These are phyloP conservation scores for Testicularia cyperi DNA, from an alignment of 1,284 basidiomycete genomes.

Conservation along the genomic window DNA sequence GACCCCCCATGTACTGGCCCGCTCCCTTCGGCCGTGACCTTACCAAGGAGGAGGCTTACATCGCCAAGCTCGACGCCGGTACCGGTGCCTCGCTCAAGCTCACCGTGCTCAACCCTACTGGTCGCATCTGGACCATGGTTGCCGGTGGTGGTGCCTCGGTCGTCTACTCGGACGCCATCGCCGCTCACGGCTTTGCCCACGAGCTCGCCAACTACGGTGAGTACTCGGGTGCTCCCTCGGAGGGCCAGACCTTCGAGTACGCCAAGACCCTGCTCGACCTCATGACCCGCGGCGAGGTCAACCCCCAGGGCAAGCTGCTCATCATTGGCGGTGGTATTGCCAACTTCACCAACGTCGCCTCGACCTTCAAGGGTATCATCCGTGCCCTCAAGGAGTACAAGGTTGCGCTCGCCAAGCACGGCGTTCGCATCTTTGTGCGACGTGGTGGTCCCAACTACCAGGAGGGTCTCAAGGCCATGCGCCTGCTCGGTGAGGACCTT, in stretches of 20 bases:
- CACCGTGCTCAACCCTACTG: conserved; percentile 90
- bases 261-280: conserved; percentile 98
- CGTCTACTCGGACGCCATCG: conserved; percentile 87
- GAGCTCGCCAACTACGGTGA: conserved; percentile 99
- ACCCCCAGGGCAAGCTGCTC: conserved; percentile 80
- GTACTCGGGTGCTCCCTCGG: conserved; percentile 97
- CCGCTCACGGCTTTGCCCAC: conserved; percentile 91
- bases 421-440: conserved; percentile 72
- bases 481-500: conserved; percentile 92
- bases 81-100: conserved; percentile 98
- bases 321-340: conserved; percentile 99
- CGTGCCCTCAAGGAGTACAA: conserved; percentile 93
- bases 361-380: conserved; percentile 99
- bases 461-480: conserved; percentile 98
- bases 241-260: conserved; percentile 98
- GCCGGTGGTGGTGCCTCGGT: conserved; percentile 79
- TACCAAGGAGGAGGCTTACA: conserved; percentile 98
- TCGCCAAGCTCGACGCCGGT: conserved; percentile 93
- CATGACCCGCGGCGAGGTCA: conserved; percentile 72
- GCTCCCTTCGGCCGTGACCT: conserved; percentile 96
- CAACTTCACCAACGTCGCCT: conserved; percentile 99
- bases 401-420: conserved; percentile 55
- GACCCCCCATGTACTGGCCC: conserved; percentile 96
- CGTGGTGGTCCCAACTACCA: conserved; percentile 99
- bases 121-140: conserved; percentile 99